Base-by-base conservation (phyloP, 2,329 filamentous ascomycete species). In the Colletotrichum orchidophilum region DNA sequence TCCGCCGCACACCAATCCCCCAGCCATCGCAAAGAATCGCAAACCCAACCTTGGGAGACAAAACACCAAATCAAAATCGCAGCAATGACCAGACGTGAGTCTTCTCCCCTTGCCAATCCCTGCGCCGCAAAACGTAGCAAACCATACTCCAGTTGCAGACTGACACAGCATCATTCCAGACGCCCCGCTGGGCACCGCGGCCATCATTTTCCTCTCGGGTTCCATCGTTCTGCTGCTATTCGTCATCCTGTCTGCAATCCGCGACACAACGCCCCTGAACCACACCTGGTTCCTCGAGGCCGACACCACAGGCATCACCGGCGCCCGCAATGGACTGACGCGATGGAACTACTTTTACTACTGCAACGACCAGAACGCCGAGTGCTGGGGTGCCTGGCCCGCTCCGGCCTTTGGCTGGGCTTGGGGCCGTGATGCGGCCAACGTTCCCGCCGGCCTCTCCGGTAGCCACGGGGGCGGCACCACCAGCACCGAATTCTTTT, bases 311-410 rank as follows among this genome's bases (percentile, higher is more conserved):
- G 90, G 87, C 78, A 95, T 97, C 78, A 85, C 88, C 3, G 91
- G 91, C 58, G 92, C 94, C 13, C 89, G 91, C 63, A 73, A 86
- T 61, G 67, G 66, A 13, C 76, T 87, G 21, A 92, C 94, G 13
- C 91, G 96, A 83, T 98, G 96, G 96, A 97, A 95, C 42, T 97
- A 93, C 83, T 96, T 97, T 86, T 92, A 93, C 80, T 86, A 97
- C 73, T 97, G 95, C 83, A 90, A 91, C 63, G 85, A 85, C 33
- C 83, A 83, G 73, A 89, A 91, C 79, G 85, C 85, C 62, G 83
- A 93, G 81, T 98, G 94, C 82, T 88, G 90, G 71, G 77, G 77
- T 1, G 81, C 88, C 3, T 87, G 90, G 21, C 86, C 91, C 24
- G 92, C 91, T 81, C 77, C 92, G 79, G 83, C 94, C 82, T 78